A percentile compares a stretch with the other conserved stretches of the same genome.
Conservation (phyloP, 2,329 filamentous ascomycete species). For the Fusarium citri region DNA sequence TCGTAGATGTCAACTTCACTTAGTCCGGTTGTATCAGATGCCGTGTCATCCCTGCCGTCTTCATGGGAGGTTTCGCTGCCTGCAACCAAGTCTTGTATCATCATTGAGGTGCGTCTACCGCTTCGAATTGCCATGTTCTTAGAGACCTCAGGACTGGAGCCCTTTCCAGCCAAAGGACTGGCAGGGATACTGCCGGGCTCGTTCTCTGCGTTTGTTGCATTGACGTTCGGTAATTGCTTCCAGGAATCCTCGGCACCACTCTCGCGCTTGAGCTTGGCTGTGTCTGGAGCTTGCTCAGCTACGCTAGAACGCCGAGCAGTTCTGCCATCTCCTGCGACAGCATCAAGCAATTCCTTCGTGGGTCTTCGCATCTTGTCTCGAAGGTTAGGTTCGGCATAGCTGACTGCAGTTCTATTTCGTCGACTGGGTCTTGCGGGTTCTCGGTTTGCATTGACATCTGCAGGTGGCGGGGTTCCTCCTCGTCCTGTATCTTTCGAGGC, state of each 20-base stretch:
- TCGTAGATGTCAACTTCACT: slow-evolving; percentile 65
- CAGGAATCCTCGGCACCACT: slow-evolving; percentile 47
- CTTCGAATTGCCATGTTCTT: slow-evolving; percentile 54
- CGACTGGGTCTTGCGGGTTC: slow-evolving; percentile 74
- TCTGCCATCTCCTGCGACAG: slow-evolving; percentile 74
- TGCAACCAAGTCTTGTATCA: slow-evolving; percentile 28
- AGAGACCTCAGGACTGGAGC: slow-evolving; percentile 47
- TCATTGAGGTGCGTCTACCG: slow-evolving; percentile 55
- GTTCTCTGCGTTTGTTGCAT: slow-evolving; percentile 8
- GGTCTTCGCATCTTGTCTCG: slow-evolving; percentile 86
- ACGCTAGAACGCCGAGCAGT: slow-evolving; percentile 58
- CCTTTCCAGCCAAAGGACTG: slow-evolving; percentile 59
- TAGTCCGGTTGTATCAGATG: slow-evolving; percentile 37
- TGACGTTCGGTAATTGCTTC: slow-evolving; percentile 46
- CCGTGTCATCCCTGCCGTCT: slow-evolving; percentile 32
- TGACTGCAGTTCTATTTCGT: slow-evolving; percentile 75
- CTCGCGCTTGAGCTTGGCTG: slow-evolving; percentile 51
- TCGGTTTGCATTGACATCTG: slow-evolving; percentile 65
- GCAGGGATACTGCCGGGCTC: slow-evolving; percentile 44
- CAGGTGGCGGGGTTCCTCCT: slow-evolving; percentile 70
- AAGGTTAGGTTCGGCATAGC: slow-evolving; percentile 85
- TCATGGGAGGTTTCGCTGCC: slow-evolving; percentile 22
- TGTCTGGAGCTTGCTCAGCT: slow-evolving; percentile 46
- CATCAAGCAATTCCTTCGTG: slow-evolving; percentile 79
- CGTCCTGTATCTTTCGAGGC: slow-evolving; percentile 49